Evolutionary conservation across 2,329 filamentous ascomycete species (phyloP), one percentile per base, ranked within the genome.

Genomic region (Talaromyces marneffei): DNA sequence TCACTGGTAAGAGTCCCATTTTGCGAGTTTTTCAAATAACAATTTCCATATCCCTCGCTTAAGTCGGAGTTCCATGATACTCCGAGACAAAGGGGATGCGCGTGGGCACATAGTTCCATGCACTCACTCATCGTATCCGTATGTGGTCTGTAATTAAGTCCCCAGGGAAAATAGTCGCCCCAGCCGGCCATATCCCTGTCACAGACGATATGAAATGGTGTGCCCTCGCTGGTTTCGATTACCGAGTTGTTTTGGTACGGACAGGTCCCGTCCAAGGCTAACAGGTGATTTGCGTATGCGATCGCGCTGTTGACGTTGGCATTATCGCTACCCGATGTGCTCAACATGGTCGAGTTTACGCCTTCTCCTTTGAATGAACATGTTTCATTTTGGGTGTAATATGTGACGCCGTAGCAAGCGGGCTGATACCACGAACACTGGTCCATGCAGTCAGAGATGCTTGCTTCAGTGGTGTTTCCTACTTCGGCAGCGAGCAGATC

Each of bases 181-280:
- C 16, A 55, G 16, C 58, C 58, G 5, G 46, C 50, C 48, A 60
- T 46, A 20, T 60, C 58, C 37, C 7, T 18, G 18, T 37, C 18
- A 37, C 58, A 60, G 25, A 27, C 4, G 20, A 60, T 60, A 35
- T 27, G 58, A 27, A 60, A 60, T 3, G 58, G 50, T 20, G 55
- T 12, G 12, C 48, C 58, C 1, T 37, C n/a, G 8, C 12, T 20
- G 8, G 37, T 46, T 9, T 46, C 4, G 3, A 60, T 60, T 1
- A 55, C 2, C 20, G 58, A 60, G 16, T 37, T 54, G 39, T 60
- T 60, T 31, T 55, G 58, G 58, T 46, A 60, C 25, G 58, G 58
- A 18, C 58, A 60, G 14, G 7, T 33, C 16, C 2, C 7, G 39
- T 46, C 25, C 27, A 55, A 35, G 2, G 50, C 10, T 4, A 4